phyloP scores from a whole-genome alignment of 1,284 basidiomycete species.

The Xerocomus nothofagi region DNA sequence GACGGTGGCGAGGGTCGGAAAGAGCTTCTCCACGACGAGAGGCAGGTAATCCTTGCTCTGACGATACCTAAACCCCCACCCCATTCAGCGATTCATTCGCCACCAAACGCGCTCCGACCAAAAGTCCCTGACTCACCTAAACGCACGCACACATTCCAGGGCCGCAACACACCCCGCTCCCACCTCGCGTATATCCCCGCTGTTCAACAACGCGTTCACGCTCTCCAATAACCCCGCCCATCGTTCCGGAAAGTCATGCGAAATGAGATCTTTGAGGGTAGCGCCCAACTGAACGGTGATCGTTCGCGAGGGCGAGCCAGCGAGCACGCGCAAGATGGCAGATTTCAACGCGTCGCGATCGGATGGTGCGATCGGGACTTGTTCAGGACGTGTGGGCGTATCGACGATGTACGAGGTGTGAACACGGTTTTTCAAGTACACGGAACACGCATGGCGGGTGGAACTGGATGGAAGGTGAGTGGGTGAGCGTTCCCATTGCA shows the following conservation, averaged over 20 bases:
- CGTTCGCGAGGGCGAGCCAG: conserved; percentile 60
- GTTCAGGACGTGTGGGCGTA: conserved; percentile 52
- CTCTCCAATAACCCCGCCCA: conserved; percentile 69
- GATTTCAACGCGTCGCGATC: conserved; percentile 71
- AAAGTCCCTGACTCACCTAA: conserved; percentile 44
- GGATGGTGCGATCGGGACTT: conserved; percentile 56
- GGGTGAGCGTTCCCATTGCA: neutral
- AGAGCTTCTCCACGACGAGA: conserved; percentile 58
- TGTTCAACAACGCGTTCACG: conserved; percentile 62
- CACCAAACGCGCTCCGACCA: conserved; percentile 4
- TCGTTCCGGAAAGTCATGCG: conserved; percentile 70
- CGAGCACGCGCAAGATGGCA: conserved; percentile 66
- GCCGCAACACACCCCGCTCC: conserved; percentile 76
- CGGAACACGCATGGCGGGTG: conserved; percentile 75
- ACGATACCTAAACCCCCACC: conserved; percentile 52
- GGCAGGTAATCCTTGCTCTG: conserved; percentile 60
- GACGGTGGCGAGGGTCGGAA: conserved; percentile 72
- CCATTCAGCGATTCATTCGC: conserved; percentile 27
- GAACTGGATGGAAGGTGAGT: conserved; percentile 44
- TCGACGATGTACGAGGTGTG: conserved; percentile 60
- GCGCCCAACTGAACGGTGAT: conserved; percentile 75
- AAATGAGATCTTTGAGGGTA: conserved; percentile 68
- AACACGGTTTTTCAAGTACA: conserved; percentile 87
- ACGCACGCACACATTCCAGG: conserved; percentile 74
- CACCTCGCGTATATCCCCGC: conserved; percentile 66